Evolutionary conservation across 2,329 filamentous ascomycete genomes (phyloP).

Genomic region (Fusarium brachygibbosum): DNA sequence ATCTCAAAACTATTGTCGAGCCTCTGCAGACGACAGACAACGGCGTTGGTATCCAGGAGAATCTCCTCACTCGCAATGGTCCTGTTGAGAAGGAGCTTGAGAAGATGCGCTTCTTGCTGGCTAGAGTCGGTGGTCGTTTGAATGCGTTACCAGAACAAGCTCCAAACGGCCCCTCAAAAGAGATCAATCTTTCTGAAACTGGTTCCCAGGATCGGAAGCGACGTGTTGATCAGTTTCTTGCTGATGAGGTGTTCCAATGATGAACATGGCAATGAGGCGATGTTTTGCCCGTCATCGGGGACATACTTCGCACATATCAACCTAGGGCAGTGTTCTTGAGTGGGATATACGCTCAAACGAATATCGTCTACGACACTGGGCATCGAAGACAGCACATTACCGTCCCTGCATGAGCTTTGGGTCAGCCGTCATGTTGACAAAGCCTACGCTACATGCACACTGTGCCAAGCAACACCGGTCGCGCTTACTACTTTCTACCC

Average conservation of each 20-base stretch:
- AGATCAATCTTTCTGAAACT: slow-evolving; percentile 29
- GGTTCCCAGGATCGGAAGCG: slow-evolving; percentile 42
- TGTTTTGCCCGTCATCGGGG: background rate
- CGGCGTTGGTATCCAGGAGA: slow-evolving; percentile 69
- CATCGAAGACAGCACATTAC: background rate
- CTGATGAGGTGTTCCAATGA: slow-evolving; percentile 45
- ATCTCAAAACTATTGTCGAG: slow-evolving; percentile 64
- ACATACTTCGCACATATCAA: background rate
- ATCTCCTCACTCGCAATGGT: slow-evolving; percentile 74
- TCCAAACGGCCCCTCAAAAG: background rate
- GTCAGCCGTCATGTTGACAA: background rate
- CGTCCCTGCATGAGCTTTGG: background rate
- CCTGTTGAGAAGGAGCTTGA: slow-evolving; percentile 75
- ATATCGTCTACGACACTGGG: background rate
- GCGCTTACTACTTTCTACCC: background rate
- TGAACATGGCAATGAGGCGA: slow-evolving; percentile 8
- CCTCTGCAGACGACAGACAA: slow-evolving; percentile 54
- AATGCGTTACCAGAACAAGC: slow-evolving; percentile 37
- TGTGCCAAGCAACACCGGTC: background rate
- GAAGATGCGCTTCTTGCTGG: slow-evolving; percentile 73
- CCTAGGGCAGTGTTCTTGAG: background rate
- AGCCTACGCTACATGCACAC: background rate
- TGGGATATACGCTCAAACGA: background rate
- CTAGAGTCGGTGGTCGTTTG: slow-evolving; percentile 70
- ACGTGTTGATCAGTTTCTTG: slow-evolving; percentile 47